Base-by-base conservation (phyloP, 2,329 filamentous ascomycete species). In the Alternaria metachromatica region DNA sequence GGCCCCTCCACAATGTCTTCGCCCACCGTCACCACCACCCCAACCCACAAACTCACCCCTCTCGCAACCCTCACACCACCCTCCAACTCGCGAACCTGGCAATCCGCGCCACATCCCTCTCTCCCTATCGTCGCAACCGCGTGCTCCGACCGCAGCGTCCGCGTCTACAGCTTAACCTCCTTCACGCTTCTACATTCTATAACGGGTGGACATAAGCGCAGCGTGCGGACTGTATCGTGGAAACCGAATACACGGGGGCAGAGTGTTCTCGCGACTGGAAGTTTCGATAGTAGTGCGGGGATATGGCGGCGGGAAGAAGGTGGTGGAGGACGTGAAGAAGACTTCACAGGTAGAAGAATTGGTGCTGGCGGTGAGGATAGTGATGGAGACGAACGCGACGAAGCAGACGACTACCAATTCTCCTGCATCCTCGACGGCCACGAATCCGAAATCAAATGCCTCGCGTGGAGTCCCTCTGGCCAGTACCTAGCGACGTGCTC, bases 351-450 rank as follows among this genome's bases (percentile, higher is more conserved):
- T n/a, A 63, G 63, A n/a, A 55, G 63, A 25, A 50, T 63, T 6
- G 65, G 67, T 4, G 63, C 61, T 3, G 79, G 25, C 25, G 25
- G 25, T 25, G 25, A 25, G 25, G 25, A 25, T 25, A 25, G 25
- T 25, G 25, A 25, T 80, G 2, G 76, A 75, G 8, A 21, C 12
- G 83, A 84, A 3, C 84, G 85, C 12, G 87, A 88, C 5, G 89
- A 89, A 4, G 88, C 91, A 0, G 91, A 94, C 56, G 94, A 97
- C 65, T 99, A 96, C 92, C 90, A 94, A 55, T 96, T 97, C 74
- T 92, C 92, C 0, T 90, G 97, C 8, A 91, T 98, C 1, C 86
- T 99, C 1, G 96, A 98, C 75, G 96, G 96, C 0, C 96, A 98
- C 78, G 96, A 98, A 76, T 93, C 92, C 23, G 96, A 99, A 81